Conservation (phyloP, 2,329 filamentous ascomycete genomes). For the Thelonectria olida region DNA sequence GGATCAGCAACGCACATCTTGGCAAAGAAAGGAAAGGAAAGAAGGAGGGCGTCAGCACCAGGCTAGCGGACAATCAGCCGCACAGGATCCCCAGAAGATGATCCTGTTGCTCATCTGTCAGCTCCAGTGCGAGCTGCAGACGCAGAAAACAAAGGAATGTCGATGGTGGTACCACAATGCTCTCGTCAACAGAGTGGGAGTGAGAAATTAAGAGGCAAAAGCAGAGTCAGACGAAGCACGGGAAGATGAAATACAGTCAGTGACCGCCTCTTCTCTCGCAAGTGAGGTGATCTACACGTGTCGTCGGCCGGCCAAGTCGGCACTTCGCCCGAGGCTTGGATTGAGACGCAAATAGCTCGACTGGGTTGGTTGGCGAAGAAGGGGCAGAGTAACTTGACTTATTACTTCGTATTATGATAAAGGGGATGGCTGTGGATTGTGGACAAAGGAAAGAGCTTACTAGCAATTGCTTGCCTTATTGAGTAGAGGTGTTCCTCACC, state of each 20-base stretch:
- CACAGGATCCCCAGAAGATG: background rate
- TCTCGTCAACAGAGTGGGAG: background rate
- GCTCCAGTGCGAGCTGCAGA: background rate
- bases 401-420: too few relatives aligned
- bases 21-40: background rate
- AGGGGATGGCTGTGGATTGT: too few relatives aligned
- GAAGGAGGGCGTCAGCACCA: background rate
- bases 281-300: conserved; percentile 24
- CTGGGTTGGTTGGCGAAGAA: background rate
- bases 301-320: conserved; percentile 8
- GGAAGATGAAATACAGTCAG: conserved; percentile 3
- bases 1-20: background rate
- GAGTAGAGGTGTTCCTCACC: too few relatives aligned
- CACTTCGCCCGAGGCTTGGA: conserved; percentile 7
- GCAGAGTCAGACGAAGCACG: background rate
- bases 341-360: conserved; percentile 11
- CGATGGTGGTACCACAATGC: too few relatives aligned
- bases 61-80: conserved; percentile 5
- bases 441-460: too few relatives aligned
- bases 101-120: too few relatives aligned
- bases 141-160: background rate
- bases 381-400: background rate
- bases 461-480: background rate
- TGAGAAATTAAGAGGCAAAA: background rate
- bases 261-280: conserved; percentile 1